Evolutionary conservation across 352 stramenopile species (phyloP).

Genomic region (Globisporangium solare): DNA sequence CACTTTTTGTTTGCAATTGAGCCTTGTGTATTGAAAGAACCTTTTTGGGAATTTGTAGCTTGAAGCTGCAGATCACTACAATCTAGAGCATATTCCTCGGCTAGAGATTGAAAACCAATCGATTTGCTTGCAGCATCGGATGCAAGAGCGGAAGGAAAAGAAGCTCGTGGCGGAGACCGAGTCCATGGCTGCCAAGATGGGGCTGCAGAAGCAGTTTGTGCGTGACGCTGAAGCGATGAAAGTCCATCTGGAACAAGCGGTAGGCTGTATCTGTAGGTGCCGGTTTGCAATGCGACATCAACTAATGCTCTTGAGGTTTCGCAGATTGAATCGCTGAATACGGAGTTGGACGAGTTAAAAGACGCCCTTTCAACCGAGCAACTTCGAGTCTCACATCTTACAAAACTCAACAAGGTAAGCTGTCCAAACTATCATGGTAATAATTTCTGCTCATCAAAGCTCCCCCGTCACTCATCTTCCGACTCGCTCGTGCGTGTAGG

Average conservation of each 20-base stretch:
- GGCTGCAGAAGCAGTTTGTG: conserved; percentile 7
- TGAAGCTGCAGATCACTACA: conserved; percentile 24
- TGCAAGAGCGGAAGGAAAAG: conserved; percentile 19
- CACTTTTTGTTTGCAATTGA: not conserved
- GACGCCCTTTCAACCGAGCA: conserved; percentile 31
- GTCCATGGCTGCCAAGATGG: conserved; percentile 13
- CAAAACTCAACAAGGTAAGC: conserved; percentile 22
- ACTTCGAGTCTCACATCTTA: conserved; percentile 26
- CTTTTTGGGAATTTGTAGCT: conserved; percentile 13
- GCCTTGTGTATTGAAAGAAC: not conserved
- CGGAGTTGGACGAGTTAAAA: conserved; percentile 33
- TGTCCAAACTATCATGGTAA: not conserved
- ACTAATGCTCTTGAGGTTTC: not conserved
- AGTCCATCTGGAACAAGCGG: conserved; percentile 20
- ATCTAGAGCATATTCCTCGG: conserved; percentile 30
- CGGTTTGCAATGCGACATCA: not conserved
- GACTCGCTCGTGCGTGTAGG: conserved; percentile 2
- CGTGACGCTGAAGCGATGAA: conserved; percentile 11
- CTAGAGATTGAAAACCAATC: conserved; percentile 40
- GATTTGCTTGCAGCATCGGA: conserved; percentile 26
- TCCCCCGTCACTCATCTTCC: not conserved
- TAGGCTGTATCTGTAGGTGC: conserved; percentile 5
- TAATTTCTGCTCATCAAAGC: not conserved
- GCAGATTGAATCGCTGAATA: conserved; percentile 22
- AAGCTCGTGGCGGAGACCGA: conserved; percentile 20